These are phyloP conservation scores for Ceratocystis eucalypticola DNA, from an alignment of 2,329 filamentous ascomycete species.

Conservation along the genomic window DNA sequence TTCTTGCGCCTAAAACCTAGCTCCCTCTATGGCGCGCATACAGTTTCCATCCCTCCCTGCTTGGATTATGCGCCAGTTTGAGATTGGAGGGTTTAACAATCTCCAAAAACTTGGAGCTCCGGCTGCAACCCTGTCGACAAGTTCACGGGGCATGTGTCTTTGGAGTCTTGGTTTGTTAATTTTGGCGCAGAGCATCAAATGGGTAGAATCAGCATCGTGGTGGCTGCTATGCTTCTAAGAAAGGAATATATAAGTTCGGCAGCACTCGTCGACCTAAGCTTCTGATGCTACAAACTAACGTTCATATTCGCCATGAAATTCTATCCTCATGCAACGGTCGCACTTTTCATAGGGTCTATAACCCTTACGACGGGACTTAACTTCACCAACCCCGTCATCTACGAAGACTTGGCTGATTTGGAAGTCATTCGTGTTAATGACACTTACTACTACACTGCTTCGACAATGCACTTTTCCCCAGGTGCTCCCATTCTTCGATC, in stretches of 20 bases:
- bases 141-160: neutral
- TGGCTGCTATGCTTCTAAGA: neutral
- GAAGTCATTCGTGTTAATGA: slow-evolving; percentile 24
- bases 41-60: neutral
- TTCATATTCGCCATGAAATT: neutral
- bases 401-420: slow-evolving; percentile 26
- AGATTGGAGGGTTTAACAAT: neutral
- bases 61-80: neutral
- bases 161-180: neutral
- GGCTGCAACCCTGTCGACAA: neutral
- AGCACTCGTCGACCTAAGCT: neutral
- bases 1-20: neutral
- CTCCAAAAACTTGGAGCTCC: neutral
- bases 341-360: neutral
- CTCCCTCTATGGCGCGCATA: slow-evolving; percentile 2
- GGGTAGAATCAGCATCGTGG: neutral
- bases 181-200: too few species aligned
- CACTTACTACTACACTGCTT: slow-evolving; percentile 33
- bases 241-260: too few species aligned
- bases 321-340: neutral
- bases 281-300: too few species aligned
- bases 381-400: slow-evolving; percentile 25
- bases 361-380: neutral
- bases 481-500: slow-evolving; percentile 33
- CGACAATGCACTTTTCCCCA: slow-evolving; percentile 46